Conservation (phyloP, 345 rosid genomes). For the Eucalyptus lansdowneana region DNA sequence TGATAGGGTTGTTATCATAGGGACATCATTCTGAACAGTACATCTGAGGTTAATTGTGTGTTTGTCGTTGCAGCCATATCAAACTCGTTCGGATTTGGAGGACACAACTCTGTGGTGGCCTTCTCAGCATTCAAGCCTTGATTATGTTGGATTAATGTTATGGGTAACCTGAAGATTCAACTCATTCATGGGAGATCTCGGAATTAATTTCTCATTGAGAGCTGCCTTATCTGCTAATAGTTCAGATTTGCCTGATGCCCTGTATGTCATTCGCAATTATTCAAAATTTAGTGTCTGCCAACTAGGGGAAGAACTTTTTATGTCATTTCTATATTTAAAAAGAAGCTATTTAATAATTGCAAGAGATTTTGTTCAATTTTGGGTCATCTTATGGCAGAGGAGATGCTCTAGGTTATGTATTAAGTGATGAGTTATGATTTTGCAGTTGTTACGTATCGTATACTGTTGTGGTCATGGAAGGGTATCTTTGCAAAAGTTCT, state of each 20-base stretch:
- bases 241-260: not conserved
- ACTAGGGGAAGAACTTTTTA: not conserved
- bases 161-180: not conserved
- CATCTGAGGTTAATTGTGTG: not conserved
- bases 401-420: not conserved
- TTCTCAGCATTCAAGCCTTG: constrained; percentile 88
- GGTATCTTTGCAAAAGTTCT: not conserved
- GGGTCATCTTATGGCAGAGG: not conserved
- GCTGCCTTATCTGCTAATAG: not conserved
- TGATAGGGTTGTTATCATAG: not conserved
- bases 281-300: not conserved
- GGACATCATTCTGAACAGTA: not conserved
- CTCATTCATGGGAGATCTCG: not conserved
- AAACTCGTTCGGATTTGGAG: constrained; percentile 95
- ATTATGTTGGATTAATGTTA: not conserved
- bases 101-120: constrained; percentile 96
- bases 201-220: not conserved
- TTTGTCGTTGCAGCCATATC: constrained; percentile 54
- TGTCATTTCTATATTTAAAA: not conserved
- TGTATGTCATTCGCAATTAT: not conserved
- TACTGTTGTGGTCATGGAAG: not conserved
- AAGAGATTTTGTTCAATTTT: not conserved
- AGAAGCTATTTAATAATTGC: not conserved
- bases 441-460: not conserved
- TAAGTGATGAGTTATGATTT: not conserved